Evolutionary conservation across 2,329 filamentous ascomycete genomes (phyloP), one percentile per base, ranked within the genome.

Genomic region (Clonostachys rosea): DNA sequence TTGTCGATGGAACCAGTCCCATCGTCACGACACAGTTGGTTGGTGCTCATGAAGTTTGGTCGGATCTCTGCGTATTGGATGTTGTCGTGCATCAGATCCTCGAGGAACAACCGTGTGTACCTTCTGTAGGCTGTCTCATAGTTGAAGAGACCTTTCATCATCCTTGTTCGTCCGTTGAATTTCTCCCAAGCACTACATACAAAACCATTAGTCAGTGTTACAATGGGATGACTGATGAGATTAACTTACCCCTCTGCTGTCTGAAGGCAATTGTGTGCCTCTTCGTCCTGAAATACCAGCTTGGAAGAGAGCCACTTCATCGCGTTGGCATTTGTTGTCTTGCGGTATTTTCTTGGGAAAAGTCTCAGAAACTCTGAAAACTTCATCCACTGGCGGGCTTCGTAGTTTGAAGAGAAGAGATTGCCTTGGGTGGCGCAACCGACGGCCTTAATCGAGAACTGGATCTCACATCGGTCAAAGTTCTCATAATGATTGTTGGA

Each of bases 1-100:
- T 86, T 85, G 46, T 75, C 66, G 44, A 86, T 71, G 36, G 70
- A 62, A 1, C 56, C 53, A 2, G 59, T 66, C 4, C 83, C 83
- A 49, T 86, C 74, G 54, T 84, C 73, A 18, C 59, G 70, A 49
- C 76, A 83, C 8, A 88, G 75, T 40, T 76, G 75, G 55, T 87
- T 87, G 46, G 67, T 69, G 43, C 71, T 73, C 73, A 87, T 79
- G 40, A 88, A 81, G 64, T 87, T 88, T 4, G 83, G 84, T 30
- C 85, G 75, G 39, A 88, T 78, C 63, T 89, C 85, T 30, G 83
- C 84, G 55, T 87, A 88, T 64, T 85, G 84, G 52, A 89, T 83
- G 40, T 79, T 79, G 57, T 88, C 83, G 6, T 69, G 57, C 18
- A 81, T 75, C 60, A 88, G 83, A 50, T 81, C 77, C 48, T 82